Evolutionary conservation across 768 basidiomycete species (phyloP).

Genomic region (Pleurotus cornucopiae): DNA sequence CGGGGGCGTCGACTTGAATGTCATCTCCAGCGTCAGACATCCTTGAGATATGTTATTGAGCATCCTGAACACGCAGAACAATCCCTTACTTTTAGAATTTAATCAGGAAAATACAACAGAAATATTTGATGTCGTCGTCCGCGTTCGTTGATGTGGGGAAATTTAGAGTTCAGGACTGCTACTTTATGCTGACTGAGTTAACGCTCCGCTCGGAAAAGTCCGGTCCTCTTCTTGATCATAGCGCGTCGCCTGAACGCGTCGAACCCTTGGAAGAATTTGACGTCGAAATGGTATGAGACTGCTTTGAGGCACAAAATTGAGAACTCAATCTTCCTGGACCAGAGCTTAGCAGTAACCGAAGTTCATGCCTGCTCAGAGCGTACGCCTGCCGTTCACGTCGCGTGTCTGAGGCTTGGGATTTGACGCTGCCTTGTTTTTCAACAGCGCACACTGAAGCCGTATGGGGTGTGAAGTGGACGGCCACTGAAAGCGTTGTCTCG

Average conservation of each 20-base stretch:
- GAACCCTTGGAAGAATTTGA: too few relatives aligned
- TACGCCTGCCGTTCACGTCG: conserved; percentile 35
- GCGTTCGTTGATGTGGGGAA: conserved; percentile 88
- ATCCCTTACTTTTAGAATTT: conserved; percentile 35
- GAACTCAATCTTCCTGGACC: neutral
- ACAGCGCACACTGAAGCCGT: conserved; percentile 77
- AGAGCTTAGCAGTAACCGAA: conserved; percentile 75
- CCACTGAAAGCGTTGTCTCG: conserved; percentile 59
- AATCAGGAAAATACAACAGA: conserved; percentile 22
- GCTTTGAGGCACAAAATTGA: neutral
- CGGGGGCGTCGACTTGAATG: conserved; percentile 70
- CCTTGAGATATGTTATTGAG: conserved; percentile 28
- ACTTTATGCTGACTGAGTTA: conserved; percentile 32
- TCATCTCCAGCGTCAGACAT: conserved; percentile 99
- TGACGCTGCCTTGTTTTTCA: conserved; percentile 13
- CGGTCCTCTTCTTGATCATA: conserved; percentile 20
- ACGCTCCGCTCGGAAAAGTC: conserved; percentile 50
- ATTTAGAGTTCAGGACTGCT: conserved; percentile 43
- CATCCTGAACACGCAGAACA: too few relatives aligned
- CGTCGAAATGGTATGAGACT: too few relatives aligned
- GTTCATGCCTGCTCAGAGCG: conserved; percentile 76
- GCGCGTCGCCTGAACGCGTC: neutral
- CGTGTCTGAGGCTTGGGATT: conserved; percentile 9
- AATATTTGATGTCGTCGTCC: conserved; percentile 79
- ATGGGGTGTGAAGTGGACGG: conserved; percentile 76